Evolutionary conservation across 352 stramenopile species (phyloP).

Genomic region (Pythium monospermum): DNA sequence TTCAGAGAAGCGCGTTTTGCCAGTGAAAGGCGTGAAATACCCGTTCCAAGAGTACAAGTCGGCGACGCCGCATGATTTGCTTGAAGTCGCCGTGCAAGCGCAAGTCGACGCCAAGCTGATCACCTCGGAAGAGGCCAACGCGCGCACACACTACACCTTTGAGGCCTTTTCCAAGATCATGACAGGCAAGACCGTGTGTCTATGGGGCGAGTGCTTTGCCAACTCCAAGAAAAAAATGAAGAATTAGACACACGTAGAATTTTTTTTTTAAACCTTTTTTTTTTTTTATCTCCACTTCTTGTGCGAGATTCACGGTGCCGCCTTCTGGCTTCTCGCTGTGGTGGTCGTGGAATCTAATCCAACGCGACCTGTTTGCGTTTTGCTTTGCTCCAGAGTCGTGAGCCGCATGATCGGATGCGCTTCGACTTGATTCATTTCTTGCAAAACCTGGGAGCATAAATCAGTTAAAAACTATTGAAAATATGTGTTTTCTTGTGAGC

Average conservation of each 20-base stretch:
- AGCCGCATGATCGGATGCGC: constrained; percentile 76
- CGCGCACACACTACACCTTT: constrained; percentile 54
- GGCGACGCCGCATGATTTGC: constrained; percentile 30
- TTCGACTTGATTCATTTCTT: constrained; percentile 73
- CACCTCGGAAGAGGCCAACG: constrained; percentile 46
- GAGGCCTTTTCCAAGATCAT: constrained; percentile 76
- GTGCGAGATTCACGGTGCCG: too few species aligned
- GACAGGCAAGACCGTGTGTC: constrained; percentile 71
- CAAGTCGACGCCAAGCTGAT: constrained; percentile 51
- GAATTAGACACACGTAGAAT: constrained; percentile 32
- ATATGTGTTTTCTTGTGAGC: too few species aligned
- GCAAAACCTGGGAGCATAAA: constrained; percentile 36
- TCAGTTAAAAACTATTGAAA: neutral
- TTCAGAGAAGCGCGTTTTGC: constrained; percentile 78
- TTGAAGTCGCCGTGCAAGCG: constrained; percentile 31
- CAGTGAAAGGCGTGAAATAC: constrained; percentile 60
- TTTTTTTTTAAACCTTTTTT: too few species aligned
- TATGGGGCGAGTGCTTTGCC: constrained; percentile 84
- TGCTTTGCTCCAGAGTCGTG: constrained; percentile 32
- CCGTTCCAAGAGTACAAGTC: constrained; percentile 74
- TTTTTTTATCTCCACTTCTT: too few species aligned
- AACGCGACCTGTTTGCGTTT: too few species aligned
- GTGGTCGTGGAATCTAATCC: neutral
- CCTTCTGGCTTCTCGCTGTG: neutral
- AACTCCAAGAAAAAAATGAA: constrained; percentile 84